A percentile compares a stretch with the other conserved stretches of the same genome.
phyloP scores from a whole-genome alignment of 192 early-diverging fungal genomes.

The Podila epigama region DNA sequence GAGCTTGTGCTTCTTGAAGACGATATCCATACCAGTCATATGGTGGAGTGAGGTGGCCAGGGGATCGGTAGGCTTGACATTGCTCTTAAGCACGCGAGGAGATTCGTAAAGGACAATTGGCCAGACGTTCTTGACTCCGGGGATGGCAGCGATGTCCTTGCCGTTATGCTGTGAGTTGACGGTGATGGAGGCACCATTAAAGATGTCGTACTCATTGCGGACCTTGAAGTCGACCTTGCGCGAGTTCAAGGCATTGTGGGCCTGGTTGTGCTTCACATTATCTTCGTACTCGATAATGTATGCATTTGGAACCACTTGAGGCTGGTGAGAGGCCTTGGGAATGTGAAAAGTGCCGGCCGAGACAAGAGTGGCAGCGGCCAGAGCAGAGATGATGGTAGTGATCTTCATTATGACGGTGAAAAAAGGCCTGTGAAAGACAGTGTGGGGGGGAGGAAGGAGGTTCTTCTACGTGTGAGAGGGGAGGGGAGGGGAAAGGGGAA shows the following conservation, averaged over 20 bases:
- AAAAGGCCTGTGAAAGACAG: constrained; percentile 7
- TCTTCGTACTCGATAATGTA: constrained; percentile 41
- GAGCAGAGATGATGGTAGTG: constrained; percentile 16
- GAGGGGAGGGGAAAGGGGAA: neutral
- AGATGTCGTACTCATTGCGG: constrained; percentile 50
- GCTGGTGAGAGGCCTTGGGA: neutral
- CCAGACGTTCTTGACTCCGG: constrained; percentile 51
- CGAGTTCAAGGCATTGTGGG: neutral
- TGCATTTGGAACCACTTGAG: constrained; percentile 15
- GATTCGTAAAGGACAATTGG: constrained; percentile 51
- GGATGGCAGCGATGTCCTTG: constrained; percentile 13
- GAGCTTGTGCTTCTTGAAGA: constrained; percentile 48
- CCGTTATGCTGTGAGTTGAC: constrained; percentile 42
- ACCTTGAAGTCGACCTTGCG: constrained; percentile 23
- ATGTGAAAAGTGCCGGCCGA: constrained; percentile 34
- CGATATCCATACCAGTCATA: constrained; percentile 51
- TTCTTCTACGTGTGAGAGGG: neutral
- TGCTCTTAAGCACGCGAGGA: too few relatives aligned
- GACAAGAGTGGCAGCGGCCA: constrained; percentile 20
- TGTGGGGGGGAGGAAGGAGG: neutral
- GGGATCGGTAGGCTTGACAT: constrained; percentile 47
- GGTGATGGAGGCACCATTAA: constrained; percentile 54
- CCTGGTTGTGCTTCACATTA: neutral
- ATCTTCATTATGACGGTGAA: constrained; percentile 14
- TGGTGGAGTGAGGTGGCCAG: constrained; percentile 24